phyloP scores from a whole-genome alignment of 371 early-diverging fungal species.

The Rhizopus sp. region DNA sequence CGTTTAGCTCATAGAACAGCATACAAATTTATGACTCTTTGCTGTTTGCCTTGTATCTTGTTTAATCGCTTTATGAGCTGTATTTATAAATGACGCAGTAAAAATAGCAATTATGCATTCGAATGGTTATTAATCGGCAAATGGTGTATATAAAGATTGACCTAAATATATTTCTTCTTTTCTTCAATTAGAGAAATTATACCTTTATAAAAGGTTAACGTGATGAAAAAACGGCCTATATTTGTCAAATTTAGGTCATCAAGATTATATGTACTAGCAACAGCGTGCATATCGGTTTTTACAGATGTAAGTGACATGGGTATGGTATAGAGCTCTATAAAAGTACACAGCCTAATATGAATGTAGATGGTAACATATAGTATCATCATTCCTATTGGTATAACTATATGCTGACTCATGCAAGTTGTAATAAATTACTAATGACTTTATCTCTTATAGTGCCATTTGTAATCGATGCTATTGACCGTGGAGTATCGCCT shows the following conservation, averaged over 20 bases:
- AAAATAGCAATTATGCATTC: no score
- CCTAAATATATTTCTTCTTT: no score
- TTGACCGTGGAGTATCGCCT: constrained; percentile 24
- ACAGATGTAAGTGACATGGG: constrained; percentile 28
- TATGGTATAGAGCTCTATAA: not conserved
- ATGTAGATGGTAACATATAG: constrained; percentile 70
- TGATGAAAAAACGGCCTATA: constrained; percentile 21
- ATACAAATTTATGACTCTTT: no score
- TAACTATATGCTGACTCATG: not conserved
- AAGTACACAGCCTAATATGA: no score
- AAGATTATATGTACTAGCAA: constrained; percentile 33
- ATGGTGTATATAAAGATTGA: no score
- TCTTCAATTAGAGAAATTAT: no score
- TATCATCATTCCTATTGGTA: constrained; percentile 72
- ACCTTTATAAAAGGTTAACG: no score
- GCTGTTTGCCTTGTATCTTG: no score
- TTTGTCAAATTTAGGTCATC: constrained; percentile 29
- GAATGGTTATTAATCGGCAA: no score
- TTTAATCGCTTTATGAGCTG: no score
- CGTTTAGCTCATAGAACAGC: no score
- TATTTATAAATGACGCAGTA: no score
- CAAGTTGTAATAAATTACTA: not conserved
- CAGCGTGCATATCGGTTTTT: constrained; percentile 36
- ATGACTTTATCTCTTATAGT: constrained; percentile 20
- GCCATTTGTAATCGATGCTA: constrained; percentile 65